Conservation (phyloP, 208 protist genomes). For the Jaenimonas drosophilae region DNA sequence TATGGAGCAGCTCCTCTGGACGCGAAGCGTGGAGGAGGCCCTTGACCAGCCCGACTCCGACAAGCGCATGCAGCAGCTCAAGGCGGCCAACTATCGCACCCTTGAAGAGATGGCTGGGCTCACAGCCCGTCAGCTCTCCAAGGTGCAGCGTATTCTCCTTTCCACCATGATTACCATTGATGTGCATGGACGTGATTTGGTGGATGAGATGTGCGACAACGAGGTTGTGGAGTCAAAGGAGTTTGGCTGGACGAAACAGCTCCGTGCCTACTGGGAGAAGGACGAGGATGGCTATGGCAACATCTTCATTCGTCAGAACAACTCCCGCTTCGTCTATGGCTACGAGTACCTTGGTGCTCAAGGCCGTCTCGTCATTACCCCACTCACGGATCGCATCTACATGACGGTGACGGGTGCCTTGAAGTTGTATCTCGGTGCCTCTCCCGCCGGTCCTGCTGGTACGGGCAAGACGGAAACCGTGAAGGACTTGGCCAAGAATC, state of each 20-base stretch:
- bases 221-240: conserved; percentile 72
- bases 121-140: conserved; percentile 80
- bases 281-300: conserved; percentile 87
- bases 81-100: conserved; percentile 60
- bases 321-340: conserved; percentile 94
- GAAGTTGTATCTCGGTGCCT: conserved; percentile 92
- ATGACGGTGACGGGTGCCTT: conserved; percentile 96
- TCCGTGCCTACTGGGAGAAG: conserved; percentile 96
- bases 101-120: conserved; percentile 89
- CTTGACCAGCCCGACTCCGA: conserved; percentile 62
- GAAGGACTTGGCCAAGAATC: conserved; percentile 95
- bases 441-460: conserved; percentile 91
- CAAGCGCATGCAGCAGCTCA: conserved; percentile 67
- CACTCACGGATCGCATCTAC: conserved; percentile 97
- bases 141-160: conserved; percentile 89
- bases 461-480: conserved; percentile 97
- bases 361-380: conserved; percentile 96
- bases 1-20: conserved; percentile 93
- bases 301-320: conserved; percentile 93
- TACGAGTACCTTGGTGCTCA: conserved; percentile 98
- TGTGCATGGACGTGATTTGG: conserved; percentile 96
- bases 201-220: conserved; percentile 90
- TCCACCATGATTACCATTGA: conserved; percentile 97
- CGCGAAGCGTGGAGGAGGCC: conserved; percentile 86
- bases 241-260: conserved; percentile 96